Conservation (phyloP, 2,329 filamentous ascomycete species). For the Lachnellula subtilissima region DNA sequence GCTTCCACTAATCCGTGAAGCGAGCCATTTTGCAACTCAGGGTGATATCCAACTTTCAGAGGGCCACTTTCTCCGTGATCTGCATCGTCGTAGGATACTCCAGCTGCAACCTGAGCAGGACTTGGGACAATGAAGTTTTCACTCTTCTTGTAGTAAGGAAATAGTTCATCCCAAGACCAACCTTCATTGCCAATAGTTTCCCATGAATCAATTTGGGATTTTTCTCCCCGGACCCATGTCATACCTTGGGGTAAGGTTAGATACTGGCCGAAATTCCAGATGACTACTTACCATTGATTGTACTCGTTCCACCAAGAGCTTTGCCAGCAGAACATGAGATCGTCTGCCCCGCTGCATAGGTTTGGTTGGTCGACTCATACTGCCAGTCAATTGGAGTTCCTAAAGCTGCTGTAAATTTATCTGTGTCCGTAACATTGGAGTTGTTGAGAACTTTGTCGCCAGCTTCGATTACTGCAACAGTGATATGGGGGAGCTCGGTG, state of each 20-base stretch:
- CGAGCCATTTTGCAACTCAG: slow-evolving; percentile 10
- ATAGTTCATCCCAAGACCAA: slow-evolving; percentile 42
- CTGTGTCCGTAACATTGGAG: slow-evolving; percentile 11
- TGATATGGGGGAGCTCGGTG: slow-evolving; percentile 12
- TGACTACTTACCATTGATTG: slow-evolving; percentile 28
- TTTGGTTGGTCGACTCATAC: slow-evolving; percentile 13
- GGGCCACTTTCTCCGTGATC: slow-evolving; percentile 16
- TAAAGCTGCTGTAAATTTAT: slow-evolving; percentile 11
- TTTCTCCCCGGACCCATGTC: slow-evolving; percentile 18
- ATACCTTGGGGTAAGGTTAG: slow-evolving; percentile 21
- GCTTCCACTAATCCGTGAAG: slow-evolving; percentile 1
- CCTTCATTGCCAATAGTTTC: slow-evolving; percentile 35
- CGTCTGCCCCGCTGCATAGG: slow-evolving; percentile 6
- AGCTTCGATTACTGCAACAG: slow-evolving; percentile 22
- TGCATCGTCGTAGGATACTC: slow-evolving; percentile 1
- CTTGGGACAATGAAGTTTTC: slow-evolving; percentile 21
- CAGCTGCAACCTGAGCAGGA: slow-evolving; percentile 13
- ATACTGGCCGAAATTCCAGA: slow-evolving; percentile 31
- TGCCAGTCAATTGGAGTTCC: slow-evolving; percentile 19
- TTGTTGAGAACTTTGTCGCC: slow-evolving; percentile 14
- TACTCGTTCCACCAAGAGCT: slow-evolving; percentile 17
- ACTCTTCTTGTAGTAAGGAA: slow-evolving; percentile 40
- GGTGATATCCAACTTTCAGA: slow-evolving; percentile 17
- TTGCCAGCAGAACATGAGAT: slow-evolving; percentile 12
- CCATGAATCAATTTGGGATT: slow-evolving; percentile 36